These are phyloP conservation scores for Linnemannia zychae DNA, from an alignment of 192 early-diverging fungal genomes.

Conservation along the genomic window DNA sequence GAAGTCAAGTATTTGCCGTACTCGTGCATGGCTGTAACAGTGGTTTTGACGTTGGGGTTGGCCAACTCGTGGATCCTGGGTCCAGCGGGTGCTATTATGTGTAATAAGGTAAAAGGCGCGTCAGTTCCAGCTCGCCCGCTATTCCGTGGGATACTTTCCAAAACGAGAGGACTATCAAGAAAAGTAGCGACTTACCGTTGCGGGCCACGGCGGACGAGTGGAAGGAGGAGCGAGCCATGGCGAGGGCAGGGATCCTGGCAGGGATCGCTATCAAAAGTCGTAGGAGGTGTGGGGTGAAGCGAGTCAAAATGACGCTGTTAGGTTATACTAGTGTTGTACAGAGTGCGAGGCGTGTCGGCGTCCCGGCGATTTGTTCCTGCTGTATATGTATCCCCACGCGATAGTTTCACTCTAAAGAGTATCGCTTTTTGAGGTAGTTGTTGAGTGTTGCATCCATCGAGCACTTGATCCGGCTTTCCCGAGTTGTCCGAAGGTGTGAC, in stretches of 20 bases:
- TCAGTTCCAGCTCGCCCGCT: not conserved
- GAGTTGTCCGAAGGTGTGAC: constrained; percentile 16
- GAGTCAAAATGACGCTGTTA: constrained; percentile 3
- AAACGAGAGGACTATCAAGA: not conserved
- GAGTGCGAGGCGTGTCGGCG: not conserved
- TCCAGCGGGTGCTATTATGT: constrained; percentile 30
- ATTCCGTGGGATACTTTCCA: not conserved
- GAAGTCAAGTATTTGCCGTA: constrained; percentile 91
- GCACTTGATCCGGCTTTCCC: constrained; percentile 14
- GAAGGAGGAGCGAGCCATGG: constrained; percentile 39
- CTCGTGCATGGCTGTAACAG: constrained; percentile 73
- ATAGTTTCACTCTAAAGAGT: too few relatives aligned
- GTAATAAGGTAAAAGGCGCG: not conserved
- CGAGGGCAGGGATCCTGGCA: constrained; percentile 47
- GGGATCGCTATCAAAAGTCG: constrained; percentile 29
- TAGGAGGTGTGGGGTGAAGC: not conserved
- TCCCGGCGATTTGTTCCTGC: not conserved
- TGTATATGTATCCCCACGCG: not conserved
- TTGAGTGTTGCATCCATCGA: not conserved
- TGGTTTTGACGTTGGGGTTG: constrained; percentile 47
- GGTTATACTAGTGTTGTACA: not conserved
- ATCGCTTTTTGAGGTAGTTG: not conserved
- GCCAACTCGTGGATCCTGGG: constrained; percentile 53
- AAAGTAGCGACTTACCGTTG: constrained; percentile 39
- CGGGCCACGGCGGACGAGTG: constrained; percentile 45